These are phyloP conservation scores for Exophiala mesophila DNA, from an alignment of 2,329 filamentous ascomycete genomes.

Conservation along the genomic window DNA sequence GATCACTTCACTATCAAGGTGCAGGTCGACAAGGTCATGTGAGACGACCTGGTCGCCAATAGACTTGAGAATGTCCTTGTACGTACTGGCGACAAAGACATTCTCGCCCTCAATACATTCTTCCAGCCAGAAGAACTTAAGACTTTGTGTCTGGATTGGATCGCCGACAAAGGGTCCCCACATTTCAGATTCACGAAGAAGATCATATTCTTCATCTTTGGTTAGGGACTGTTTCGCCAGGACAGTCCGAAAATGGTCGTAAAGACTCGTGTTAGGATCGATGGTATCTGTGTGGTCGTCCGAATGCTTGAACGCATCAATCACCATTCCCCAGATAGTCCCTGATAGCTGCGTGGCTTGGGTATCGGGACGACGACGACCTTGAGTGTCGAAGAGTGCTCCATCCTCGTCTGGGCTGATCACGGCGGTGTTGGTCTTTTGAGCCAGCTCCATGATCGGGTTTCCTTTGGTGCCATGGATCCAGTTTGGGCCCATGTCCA, in stretches of 20 bases:
- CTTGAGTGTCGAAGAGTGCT: conserved; percentile 44
- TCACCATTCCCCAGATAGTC: conserved; percentile 55
- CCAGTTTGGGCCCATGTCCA: conserved; percentile 63
- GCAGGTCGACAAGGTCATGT: conserved; percentile 43
- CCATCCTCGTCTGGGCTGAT: conserved; percentile 51
- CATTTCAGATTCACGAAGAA: conserved; percentile 52
- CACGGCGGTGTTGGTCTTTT: conserved; percentile 46
- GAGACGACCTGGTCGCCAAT: conserved; percentile 47
- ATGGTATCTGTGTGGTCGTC: conserved; percentile 50
- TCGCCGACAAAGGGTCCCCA: conserved; percentile 63
- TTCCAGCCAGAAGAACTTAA: conserved; percentile 62
- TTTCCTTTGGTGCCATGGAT: conserved; percentile 59
- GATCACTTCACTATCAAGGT: conserved; percentile 40
- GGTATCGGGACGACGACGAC: conserved; percentile 37
- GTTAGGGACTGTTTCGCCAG: conserved; percentile 38
- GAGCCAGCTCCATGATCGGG: conserved; percentile 54
- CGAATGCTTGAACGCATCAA: conserved; percentile 56
- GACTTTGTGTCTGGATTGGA: conserved; percentile 53
- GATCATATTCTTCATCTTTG: conserved; percentile 39
- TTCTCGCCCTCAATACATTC: conserved; percentile 63
- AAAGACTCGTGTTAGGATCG: conserved; percentile 48
- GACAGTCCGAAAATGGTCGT: conserved; percentile 52
- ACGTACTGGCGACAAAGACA: conserved; percentile 58
- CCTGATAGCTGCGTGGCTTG: conserved; percentile 34
- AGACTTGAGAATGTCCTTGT: conserved; percentile 52